phyloP scores from a whole-genome alignment of 2,329 filamentous ascomycete genomes.

The Intubia oerlemansii region DNA sequence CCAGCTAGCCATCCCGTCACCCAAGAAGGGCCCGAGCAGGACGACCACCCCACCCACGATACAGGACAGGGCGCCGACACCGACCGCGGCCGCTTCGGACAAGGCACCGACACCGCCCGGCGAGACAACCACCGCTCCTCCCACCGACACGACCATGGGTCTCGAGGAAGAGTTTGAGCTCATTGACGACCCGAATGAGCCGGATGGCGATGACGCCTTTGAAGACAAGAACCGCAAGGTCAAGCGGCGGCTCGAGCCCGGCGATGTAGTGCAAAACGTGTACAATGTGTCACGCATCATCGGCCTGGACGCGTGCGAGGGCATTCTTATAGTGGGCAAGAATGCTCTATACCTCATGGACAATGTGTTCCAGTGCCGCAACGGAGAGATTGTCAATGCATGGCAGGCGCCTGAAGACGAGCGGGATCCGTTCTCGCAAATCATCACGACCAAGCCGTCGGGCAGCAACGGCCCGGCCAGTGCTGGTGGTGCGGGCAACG shows the following conservation, averaged over 20 bases:
- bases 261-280: slow-evolving; percentile 80
- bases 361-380: slow-evolving; percentile 83
- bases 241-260: slow-evolving; percentile 77
- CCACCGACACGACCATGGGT: slow-evolving; percentile 12
- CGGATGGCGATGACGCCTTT: slow-evolving; percentile 53
- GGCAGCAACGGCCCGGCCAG: slow-evolving; percentile 23
- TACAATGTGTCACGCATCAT: slow-evolving; percentile 92
- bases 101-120: background rate
- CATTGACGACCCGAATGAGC: slow-evolving; percentile 77
- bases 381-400: slow-evolving; percentile 92
- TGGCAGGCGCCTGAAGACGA: slow-evolving; percentile 86
- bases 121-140: no score
- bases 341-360: slow-evolving; percentile 87
- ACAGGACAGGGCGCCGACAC: background rate
- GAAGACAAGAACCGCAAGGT: slow-evolving; percentile 98
- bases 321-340: slow-evolving; percentile 81
- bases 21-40: no score
- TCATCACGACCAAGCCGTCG: slow-evolving; percentile 47
- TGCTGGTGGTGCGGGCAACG: background rate
- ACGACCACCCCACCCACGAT: no score
- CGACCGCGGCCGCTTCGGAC: background rate
- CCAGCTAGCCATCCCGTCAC: no score
- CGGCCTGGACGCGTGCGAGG: slow-evolving; percentile 82
- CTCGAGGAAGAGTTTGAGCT: slow-evolving; percentile 89
- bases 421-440: slow-evolving; percentile 83